A percentile compares a stretch with the other conserved stretches of the same genome.
phyloP scores from a whole-genome alignment of 2,329 filamentous ascomycete genomes.

The Nectriaceae sp. region DNA sequence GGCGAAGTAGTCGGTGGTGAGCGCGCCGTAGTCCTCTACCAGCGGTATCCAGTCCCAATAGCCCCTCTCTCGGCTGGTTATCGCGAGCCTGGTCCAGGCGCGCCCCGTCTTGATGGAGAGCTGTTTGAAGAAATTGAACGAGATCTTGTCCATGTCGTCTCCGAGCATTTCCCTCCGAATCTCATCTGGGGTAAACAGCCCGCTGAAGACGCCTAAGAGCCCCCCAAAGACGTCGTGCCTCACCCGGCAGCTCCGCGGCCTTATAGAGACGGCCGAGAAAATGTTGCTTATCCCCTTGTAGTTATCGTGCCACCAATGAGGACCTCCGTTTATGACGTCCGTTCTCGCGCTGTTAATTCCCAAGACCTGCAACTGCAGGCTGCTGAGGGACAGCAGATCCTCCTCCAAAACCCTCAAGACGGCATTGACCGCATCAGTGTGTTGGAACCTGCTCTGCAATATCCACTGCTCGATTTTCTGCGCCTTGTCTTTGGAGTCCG shows the following conservation, averaged over 20 bases:
- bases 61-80: conserved; percentile 1
- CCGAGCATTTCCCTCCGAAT: conserved; percentile 1
- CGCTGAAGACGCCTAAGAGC: conserved; percentile 6
- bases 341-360: conserved; percentile 7
- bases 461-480: too few species aligned
- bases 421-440: background rate
- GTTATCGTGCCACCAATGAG: conserved; percentile 35
- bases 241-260: conserved; percentile 19
- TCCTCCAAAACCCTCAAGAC: conserved; percentile 3
- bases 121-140: conserved; percentile 7
- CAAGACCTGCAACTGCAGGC: conserved; percentile 5
- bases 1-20: conserved; percentile 7
- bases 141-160: conserved; percentile 2
- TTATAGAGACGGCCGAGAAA: conserved; percentile 35
- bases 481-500: too few species aligned
- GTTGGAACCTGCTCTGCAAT: too few species aligned
- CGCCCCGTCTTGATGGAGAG: conserved; percentile 2
- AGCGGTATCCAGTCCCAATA: conserved; percentile 9
- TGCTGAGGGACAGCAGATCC: background rate
- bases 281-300: conserved; percentile 33
- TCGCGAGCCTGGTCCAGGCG: conserved; percentile 8
- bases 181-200: conserved; percentile 5
- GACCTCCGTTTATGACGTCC: conserved; percentile 29
- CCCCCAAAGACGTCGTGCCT: conserved; percentile 8
- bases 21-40: background rate